phyloP scores from a whole-genome alignment of 495 filamentous ascomycete species.

The Penicillium arizonense region DNA sequence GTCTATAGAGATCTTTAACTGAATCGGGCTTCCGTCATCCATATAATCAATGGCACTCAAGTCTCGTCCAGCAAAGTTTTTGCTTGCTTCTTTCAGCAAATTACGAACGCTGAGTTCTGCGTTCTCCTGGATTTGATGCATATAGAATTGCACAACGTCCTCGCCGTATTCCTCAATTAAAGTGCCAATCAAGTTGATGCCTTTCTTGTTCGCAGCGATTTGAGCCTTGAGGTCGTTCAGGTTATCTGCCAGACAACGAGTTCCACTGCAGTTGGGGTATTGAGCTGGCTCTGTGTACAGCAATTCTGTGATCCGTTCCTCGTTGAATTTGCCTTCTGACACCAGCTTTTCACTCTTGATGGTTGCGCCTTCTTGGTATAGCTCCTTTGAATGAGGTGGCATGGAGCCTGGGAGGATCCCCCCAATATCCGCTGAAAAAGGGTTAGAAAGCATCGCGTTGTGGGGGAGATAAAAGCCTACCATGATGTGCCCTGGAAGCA shows the following conservation, averaged over 20 bases:
- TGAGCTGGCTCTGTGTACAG: conserved; percentile 80
- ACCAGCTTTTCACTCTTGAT: conserved; percentile 95
- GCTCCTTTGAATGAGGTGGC: conserved; percentile 88
- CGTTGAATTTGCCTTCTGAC: conserved; percentile 83
- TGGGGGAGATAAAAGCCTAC: conserved; percentile 34
- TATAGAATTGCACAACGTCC: conserved; percentile 87
- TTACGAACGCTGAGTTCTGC: conserved; percentile 79
- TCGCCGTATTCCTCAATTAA: conserved; percentile 91
- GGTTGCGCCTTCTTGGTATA: conserved; percentile 89
- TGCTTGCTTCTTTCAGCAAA: conserved; percentile 71
- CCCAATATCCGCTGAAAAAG: conserved; percentile 78
- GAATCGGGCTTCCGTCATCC: conserved; percentile 91
- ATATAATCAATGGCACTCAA: conserved; percentile 87
- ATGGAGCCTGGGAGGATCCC: conserved; percentile 93
- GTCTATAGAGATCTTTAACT: conserved; percentile 81
- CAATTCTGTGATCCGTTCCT: conserved; percentile 75
- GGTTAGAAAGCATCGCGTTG: conserved; percentile 65
- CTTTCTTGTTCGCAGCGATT: conserved; percentile 92
- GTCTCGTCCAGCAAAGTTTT: conserved; percentile 67
- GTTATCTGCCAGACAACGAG: conserved; percentile 85
- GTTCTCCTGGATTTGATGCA: conserved; percentile 88
- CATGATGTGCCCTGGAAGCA: conserved; percentile 80
- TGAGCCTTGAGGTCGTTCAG: conserved; percentile 94
- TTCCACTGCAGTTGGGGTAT: conserved; percentile 84
- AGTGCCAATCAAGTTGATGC: conserved; percentile 79